Conservation (phyloP, 1,139 yeast genomes). For the Taphrina sp. region DNA sequence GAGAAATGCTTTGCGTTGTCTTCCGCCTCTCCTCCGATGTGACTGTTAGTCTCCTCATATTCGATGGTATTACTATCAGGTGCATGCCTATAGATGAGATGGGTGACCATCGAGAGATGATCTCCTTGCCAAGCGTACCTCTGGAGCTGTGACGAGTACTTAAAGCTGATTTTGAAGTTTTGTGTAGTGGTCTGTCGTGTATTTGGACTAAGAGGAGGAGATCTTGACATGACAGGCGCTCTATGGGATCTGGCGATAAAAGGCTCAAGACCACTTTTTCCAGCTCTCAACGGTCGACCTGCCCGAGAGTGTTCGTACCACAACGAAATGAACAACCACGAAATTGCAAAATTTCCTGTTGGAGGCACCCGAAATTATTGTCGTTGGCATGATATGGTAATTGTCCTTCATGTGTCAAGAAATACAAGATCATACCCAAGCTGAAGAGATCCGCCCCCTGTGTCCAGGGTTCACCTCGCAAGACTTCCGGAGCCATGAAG, state of each 20-base stretch:
- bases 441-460: conserved; percentile 66
- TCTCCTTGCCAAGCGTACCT: too few species aligned
- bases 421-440: conserved; percentile 75
- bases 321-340: conserved; percentile 41
- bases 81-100: too few species aligned
- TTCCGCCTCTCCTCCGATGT: too few species aligned
- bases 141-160: too few species aligned
- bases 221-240: conserved; percentile 52
- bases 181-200: background rate
- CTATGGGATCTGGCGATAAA: conserved; percentile 45
- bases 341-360: conserved; percentile 48
- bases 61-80: too few species aligned
- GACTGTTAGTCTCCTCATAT: too few species aligned
- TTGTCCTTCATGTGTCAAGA: conserved; percentile 59
- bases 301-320: conserved; percentile 38
- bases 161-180: too few species aligned
- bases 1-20: too few species aligned
- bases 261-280: conserved; percentile 47
- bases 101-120: too few species aligned
- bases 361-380: conserved; percentile 46
- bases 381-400: conserved; percentile 49
- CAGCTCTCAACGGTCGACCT: conserved; percentile 49
- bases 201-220: conserved; percentile 43
- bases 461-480: conserved; percentile 33
- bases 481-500: conserved; percentile 34